Evolutionary conservation across 1,284 basidiomycete genomes (phyloP).

Genomic region (Ustilago crameri): DNA sequence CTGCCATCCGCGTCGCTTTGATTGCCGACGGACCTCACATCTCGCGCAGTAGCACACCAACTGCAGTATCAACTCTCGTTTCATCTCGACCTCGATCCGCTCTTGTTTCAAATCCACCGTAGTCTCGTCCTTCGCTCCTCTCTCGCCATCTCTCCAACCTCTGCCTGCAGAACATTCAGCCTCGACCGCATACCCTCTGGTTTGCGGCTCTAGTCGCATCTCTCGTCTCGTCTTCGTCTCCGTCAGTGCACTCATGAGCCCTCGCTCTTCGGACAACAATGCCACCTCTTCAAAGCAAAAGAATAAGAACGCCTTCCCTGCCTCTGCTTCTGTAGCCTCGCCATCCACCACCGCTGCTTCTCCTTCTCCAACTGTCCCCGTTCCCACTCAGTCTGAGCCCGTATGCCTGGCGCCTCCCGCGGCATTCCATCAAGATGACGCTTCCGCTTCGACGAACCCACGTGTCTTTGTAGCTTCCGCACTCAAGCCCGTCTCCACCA

Average conservation of each 20-base stretch:
- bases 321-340: conserved; percentile 4
- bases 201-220: not conserved
- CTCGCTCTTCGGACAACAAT: conserved; percentile 34
- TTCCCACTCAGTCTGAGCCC: conserved; percentile 1
- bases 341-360: conserved; percentile 2
- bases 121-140: not conserved
- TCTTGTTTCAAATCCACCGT: not conserved
- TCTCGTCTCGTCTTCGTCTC: conserved; percentile 2
- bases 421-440: not conserved
- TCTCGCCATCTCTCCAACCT: not conserved
- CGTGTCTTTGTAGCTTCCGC: conserved; percentile 30
- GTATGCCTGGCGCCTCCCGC: not conserved
- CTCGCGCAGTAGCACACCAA: too few relatives aligned
- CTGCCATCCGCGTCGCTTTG: too few relatives aligned
- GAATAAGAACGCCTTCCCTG: conserved; percentile 18
- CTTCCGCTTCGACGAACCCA: conserved; percentile 3
- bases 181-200: not conserved
- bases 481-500: conserved; percentile 33
- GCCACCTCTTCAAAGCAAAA: conserved; percentile 32
- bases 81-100: not conserved
- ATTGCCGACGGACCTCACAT: too few relatives aligned
- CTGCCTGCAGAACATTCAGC: not conserved
- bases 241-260: conserved; percentile 24
- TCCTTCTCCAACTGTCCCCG: not conserved
- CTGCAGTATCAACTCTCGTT: not conserved